Evolutionary conservation across 176 grass and related monocot species (phyloP), one percentile per base, ranked within the genome.

Genomic region (Aegilops bicornis): DNA sequence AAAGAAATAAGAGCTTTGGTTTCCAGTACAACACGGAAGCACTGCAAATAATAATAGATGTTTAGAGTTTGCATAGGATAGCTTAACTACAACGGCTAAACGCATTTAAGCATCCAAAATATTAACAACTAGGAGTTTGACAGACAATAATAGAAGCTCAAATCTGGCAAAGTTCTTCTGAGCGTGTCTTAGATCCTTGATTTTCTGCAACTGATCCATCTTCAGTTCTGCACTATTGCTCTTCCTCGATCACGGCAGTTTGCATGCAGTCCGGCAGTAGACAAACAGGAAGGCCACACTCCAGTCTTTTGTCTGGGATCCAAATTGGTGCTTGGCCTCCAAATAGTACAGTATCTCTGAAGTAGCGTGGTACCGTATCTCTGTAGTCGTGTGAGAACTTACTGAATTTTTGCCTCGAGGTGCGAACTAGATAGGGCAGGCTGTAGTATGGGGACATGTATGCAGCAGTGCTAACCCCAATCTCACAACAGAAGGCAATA

Each of bases 241-340:
- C 40, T 42, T 10, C 8, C 40, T 42, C 40, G 0, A 10, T 11
- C 40, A 11, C 40, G 10, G 2, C 40, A 42, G 40, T 86, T 50
- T 23, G 69, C 4, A 42, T 13, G 5, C 40, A 42, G 42, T 75
- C 13, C 14, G 1, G 2, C 3, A 3, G 12, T 7, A 75, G 15
- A 29, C 12, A 75, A 48, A 2, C 14, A 75, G 42, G 42, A 48
- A 75, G 40, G 16, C 23, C 16, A 20, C 64, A 79, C 48, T 86
- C 76, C 64, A 70, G 4, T 32, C 32, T 80, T 80, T 86, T 48
- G 27, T 80, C 39, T 24, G 76, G 85, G 52, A 86, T 80, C 85
- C 52, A 86, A 72, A 24, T 79, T 60, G 48, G 72, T 25, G 15
- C 8, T 45, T 12, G 10, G 10, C 42, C 2, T 69, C 33, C 66